A percentile compares a stretch with the other conserved stretches of the same genome.
Evolutionary conservation across 345 rosid species (phyloP).

Genomic region (Populus euphratica): DNA sequence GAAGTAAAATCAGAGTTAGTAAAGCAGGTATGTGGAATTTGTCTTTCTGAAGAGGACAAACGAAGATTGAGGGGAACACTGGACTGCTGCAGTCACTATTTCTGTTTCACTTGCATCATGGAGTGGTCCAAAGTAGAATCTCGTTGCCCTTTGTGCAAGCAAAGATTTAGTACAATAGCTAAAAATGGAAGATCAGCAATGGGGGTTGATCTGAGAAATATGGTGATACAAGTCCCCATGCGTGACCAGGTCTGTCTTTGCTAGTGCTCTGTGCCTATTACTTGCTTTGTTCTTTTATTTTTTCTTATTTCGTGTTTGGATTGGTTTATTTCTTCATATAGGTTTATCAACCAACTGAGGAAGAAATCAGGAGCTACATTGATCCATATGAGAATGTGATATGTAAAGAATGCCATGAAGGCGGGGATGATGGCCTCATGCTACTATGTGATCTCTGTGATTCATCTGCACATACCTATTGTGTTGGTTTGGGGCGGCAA

Average conservation of each 20-base stretch:
- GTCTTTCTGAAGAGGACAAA: conserved; percentile 88
- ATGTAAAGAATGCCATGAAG: conserved; percentile 91
- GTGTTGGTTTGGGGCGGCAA: conserved; percentile 91
- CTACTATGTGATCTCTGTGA: conserved; percentile 94
- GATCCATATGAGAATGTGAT: conserved; percentile 91
- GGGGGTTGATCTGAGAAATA: conserved; percentile 77
- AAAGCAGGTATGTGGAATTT: conserved; percentile 84
- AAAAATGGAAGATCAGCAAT: conserved; percentile 70
- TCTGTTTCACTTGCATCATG: conserved; percentile 94
- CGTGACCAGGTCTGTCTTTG: conserved; percentile 80
- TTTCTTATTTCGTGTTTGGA: conserved; percentile 8
- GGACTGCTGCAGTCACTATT: conserved; percentile 87
- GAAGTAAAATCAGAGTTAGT: conserved; percentile 43
- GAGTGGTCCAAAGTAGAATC: conserved; percentile 99
- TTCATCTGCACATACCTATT: conserved; percentile 97
- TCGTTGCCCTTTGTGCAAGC: conserved; percentile 95
- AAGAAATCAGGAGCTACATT: conserved; percentile 87
- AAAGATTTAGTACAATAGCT: conserved; percentile 77
- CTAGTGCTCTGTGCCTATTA: neutral
- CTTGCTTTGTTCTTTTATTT: neutral
- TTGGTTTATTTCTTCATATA: conserved; percentile 28
- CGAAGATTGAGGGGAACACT: conserved; percentile 77
- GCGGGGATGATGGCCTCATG: conserved; percentile 98
- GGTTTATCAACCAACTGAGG: conserved; percentile 98
- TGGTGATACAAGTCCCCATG: conserved; percentile 65